Conservation (phyloP, 495 filamentous ascomycete genomes). For the Aspergillus olivimuriae region DNA sequence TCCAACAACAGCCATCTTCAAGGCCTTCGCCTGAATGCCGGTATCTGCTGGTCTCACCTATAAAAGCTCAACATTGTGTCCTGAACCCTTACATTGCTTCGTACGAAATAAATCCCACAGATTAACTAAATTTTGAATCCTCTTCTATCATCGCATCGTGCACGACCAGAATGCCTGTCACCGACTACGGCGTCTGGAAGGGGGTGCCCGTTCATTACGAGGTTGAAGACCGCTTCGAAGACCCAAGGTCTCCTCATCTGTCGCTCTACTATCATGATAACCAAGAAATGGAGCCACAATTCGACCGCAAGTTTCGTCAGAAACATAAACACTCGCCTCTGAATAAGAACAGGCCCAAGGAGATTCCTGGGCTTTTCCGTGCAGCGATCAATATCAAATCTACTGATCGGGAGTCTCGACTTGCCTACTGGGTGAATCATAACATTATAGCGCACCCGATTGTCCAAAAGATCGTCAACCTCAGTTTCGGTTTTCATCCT, state of each 20-base stretch:
- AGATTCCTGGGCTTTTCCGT: neutral
- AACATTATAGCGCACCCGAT: slow-evolving; percentile 16
- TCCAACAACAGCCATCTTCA: no score
- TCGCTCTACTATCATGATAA: neutral
- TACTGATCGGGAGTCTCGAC: neutral
- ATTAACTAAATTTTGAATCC: no score
- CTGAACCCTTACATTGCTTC: no score
- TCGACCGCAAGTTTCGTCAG: neutral
- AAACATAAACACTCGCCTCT: neutral
- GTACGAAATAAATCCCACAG: no score
- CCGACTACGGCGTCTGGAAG: neutral
- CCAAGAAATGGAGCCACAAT: neutral
- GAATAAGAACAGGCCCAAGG: no score
- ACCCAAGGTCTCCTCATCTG: neutral
- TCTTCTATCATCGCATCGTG: no score
- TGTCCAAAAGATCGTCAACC: slow-evolving; percentile 11
- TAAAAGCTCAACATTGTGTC: no score
- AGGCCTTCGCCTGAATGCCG: no score
- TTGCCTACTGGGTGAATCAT: slow-evolving; percentile 11
- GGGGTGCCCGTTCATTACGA: neutral
- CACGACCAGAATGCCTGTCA: neutral
- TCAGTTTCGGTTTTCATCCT: slow-evolving; percentile 15
- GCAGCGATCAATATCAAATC: neutral
- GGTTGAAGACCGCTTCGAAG: neutral
- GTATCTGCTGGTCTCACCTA: no score